Conservation (phyloP, 305 asterid species). For the Coffea humblotiana region DNA sequence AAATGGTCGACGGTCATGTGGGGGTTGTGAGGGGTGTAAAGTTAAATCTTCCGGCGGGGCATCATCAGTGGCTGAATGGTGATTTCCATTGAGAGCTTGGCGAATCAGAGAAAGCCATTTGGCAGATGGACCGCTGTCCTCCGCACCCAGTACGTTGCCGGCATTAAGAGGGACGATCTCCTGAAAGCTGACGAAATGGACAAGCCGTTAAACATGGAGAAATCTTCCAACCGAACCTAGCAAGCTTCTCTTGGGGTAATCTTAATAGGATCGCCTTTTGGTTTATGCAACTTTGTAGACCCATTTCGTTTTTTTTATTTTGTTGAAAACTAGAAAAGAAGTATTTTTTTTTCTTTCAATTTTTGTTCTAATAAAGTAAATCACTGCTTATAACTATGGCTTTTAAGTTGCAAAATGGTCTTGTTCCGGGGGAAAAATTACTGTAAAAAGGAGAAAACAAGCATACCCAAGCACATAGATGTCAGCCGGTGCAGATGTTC, state of each 20-base stretch:
- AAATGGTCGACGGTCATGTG: constrained; percentile 15
- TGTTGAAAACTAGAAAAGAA: too few species aligned
- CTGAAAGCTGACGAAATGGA: constrained; percentile 54
- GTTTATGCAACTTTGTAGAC: too few species aligned
- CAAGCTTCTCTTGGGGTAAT: too few species aligned
- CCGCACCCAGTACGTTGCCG: constrained; percentile 73
- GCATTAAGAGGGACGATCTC: constrained; percentile 87
- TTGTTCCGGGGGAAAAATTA: too few species aligned
- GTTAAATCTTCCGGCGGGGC: not conserved
- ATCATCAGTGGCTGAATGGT: not conserved
- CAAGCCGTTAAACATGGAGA: not conserved
- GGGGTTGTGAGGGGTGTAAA: not conserved
- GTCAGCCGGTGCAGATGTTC: constrained; percentile 53
- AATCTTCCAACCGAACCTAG: not conserved
- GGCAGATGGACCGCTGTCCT: constrained; percentile 65
- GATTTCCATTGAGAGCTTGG: constrained; percentile 43
- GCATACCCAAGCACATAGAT: constrained; percentile 82
- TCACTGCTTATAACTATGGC: too few species aligned
- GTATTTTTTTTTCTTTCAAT: too few species aligned
- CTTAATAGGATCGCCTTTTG: too few species aligned
- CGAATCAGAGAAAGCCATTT: constrained; percentile 73
- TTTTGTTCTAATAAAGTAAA: too few species aligned
- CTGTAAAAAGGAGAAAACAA: too few species aligned
- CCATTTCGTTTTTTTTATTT: too few species aligned
- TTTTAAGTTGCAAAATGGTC: too few species aligned